Percentiles rank a stretch among this genome's conserved stretches.
Evolutionary conservation across 1,284 basidiomycete genomes (phyloP).

Genomic region (Malassezia caprae): DNA sequence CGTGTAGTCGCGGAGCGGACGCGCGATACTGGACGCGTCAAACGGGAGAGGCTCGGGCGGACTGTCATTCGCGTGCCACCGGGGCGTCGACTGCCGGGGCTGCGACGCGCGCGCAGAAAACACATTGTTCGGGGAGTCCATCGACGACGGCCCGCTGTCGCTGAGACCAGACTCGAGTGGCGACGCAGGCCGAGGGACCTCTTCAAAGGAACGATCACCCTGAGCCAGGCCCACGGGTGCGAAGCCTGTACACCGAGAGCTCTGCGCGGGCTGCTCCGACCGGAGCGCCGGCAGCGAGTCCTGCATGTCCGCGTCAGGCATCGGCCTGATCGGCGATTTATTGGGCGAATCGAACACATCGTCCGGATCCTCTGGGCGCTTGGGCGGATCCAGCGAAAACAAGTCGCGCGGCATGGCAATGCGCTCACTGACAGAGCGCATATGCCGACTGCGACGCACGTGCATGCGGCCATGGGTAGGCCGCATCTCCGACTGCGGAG

Average conservation of each 20-base stretch:
- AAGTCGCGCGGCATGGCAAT: neutral
- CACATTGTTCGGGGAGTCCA: constrained; percentile 17
- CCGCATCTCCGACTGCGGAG: neutral
- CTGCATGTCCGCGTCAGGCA: neutral
- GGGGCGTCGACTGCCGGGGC: neutral
- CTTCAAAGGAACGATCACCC: neutral
- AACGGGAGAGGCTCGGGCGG: neutral
- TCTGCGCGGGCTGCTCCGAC: constrained; percentile 2
- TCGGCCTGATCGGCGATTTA: constrained; percentile 6
- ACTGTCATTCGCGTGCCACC: neutral
- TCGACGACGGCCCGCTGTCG: neutral
- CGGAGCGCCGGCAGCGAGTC: neutral
- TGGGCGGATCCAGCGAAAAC: constrained; percentile 1
- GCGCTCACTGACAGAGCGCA: constrained; percentile 13
- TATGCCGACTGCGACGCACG: constrained; percentile 1
- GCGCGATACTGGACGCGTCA: neutral
- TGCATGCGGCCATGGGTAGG: neutral
- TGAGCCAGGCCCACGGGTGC: neutral
- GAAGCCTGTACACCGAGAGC: neutral
- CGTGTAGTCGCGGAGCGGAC: neutral
- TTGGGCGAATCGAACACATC: constrained; percentile 14
- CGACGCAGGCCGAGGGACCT: neutral
- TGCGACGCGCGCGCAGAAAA: neutral
- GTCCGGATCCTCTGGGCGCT: neutral
- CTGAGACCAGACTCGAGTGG: neutral